Evolutionary conservation across 2,329 filamentous ascomycete genomes (phyloP), one percentile per base, ranked within the genome.

Genomic region (Dactylellina drechsleri): DNA sequence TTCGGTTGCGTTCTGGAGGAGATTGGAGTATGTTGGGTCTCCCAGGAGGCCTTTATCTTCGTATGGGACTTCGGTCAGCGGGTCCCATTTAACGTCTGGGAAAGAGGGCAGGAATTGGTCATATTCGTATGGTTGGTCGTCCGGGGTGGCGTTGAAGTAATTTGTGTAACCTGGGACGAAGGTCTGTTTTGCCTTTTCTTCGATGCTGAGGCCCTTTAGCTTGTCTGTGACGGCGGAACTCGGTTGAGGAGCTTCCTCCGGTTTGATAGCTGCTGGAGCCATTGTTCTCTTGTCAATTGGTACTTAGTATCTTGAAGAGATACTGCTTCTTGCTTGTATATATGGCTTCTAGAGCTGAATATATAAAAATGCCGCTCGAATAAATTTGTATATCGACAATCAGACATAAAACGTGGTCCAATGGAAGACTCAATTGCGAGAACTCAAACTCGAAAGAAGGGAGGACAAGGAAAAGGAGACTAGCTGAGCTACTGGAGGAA

Each of bases 11-110:
- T 82, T 82, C 36, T 82, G 80, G 18, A 87, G 82, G 2, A 88
- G 83, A 77, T 86, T 83, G 67, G 84, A 84, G 80, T 87, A 88
- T 18, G 84, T 81, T 4, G 84, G 83, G 70, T 87, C 84, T n/a
- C 86, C 86, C 23, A 84, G 81, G 47, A 85, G 80, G 4, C 86
- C 86, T 77, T 85, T 86, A 77, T 88, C 86, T 59, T 83, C 78
- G 73, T 87, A 86, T 0, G 83, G 82, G 0, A 84, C 80, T 45
- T 86, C 82, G 31, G 81, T 81, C 40, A 88, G 80, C 0, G 84
- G 81, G 1, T 82, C 82, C 86, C 86, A 88, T 16, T 84, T 82
- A 68, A 87, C 77, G 20, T 86, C 82, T 2, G 86, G 86, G 76
- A 87, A 88, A 7, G 80, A 82, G 16, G 86, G 85, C 6, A 83